Conservation (phyloP, 176 grass and related monocot species). For the Musa itinerans region DNA sequence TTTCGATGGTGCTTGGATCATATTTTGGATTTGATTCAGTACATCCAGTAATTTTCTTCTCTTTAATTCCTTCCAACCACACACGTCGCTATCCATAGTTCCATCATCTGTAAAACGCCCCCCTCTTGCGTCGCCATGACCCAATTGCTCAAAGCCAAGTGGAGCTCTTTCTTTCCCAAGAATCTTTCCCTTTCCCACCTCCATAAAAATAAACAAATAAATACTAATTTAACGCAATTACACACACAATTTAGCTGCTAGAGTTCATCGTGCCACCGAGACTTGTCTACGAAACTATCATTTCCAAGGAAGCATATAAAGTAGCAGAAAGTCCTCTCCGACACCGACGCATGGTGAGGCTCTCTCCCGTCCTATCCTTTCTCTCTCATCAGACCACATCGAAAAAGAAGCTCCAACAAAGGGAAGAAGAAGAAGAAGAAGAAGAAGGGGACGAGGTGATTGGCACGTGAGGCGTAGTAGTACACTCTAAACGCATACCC, state of each 20-base stretch:
- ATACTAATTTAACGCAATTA: not conserved
- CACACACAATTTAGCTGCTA: no score
- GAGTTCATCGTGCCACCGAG: no score
- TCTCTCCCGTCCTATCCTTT: not conserved
- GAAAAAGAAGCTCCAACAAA: not conserved
- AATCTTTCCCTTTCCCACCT: not conserved
- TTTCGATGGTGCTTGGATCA: no score
- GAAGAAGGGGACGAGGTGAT: no score
- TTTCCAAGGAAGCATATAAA: not conserved
- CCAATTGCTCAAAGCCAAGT: not conserved
- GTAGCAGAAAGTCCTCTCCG: not conserved
- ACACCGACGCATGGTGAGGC: not conserved
- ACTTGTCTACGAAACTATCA: no score
- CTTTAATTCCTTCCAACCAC: not conserved
- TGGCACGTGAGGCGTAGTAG: not conserved
- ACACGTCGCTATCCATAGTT: not conserved
- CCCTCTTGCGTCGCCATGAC: not conserved
- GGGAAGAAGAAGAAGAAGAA: no score
- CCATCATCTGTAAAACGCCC: not conserved
- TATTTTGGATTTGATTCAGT: not conserved
- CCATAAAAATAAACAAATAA: not conserved
- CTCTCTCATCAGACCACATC: not conserved
- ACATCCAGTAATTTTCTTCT: not conserved
- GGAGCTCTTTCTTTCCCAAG: not conserved
- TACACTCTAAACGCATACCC: not conserved